These are phyloP conservation scores for Jamesozyma hellenica DNA, from an alignment of 805 yeast genomes.

Conservation along the genomic window DNA sequence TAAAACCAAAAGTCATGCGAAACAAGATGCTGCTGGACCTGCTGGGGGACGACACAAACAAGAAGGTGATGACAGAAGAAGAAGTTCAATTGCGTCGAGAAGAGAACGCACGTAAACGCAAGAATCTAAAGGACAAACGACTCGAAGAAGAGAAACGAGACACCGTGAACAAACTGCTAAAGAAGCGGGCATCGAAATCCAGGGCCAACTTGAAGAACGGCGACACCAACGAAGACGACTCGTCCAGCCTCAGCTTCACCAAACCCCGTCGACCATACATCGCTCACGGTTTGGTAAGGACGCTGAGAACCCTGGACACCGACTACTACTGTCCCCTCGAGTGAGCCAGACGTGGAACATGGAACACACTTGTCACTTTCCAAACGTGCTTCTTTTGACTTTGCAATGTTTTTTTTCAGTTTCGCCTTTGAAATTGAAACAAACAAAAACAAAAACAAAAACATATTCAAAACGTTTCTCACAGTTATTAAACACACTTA, in stretches of 20 bases:
- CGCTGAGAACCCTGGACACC: constrained; percentile 9
- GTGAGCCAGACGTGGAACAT: no score
- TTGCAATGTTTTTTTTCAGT: no score
- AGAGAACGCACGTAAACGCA: constrained; percentile 81
- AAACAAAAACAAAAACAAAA: no score
- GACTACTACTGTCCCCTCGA: constrained; percentile 11
- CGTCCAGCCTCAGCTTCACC: constrained; percentile 9
- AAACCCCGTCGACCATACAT: constrained; percentile 27
- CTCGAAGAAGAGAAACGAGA: constrained; percentile 89
- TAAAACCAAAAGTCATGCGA: constrained; percentile 12
- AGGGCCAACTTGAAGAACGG: constrained; percentile 29
- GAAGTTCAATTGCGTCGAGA: constrained; percentile 73
- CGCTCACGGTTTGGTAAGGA: constrained; percentile 20
- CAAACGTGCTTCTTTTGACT: no score
- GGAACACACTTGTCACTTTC: no score
- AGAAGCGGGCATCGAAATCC: constrained; percentile 71
- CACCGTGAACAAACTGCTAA: constrained; percentile 74
- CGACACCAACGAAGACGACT: constrained; percentile 13
- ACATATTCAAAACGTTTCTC: no score
- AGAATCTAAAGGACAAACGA: constrained; percentile 70
- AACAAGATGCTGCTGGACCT: constrained; percentile 17
- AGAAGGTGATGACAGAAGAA: constrained; percentile 66
- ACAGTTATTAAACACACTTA: no score
- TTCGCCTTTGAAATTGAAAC: no score
- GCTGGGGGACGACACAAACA: constrained; percentile 26